A percentile compares a stretch with the other conserved stretches of the same genome.
phyloP scores from a whole-genome alignment of 345 rosid species.

The Citrus reticulata region DNA sequence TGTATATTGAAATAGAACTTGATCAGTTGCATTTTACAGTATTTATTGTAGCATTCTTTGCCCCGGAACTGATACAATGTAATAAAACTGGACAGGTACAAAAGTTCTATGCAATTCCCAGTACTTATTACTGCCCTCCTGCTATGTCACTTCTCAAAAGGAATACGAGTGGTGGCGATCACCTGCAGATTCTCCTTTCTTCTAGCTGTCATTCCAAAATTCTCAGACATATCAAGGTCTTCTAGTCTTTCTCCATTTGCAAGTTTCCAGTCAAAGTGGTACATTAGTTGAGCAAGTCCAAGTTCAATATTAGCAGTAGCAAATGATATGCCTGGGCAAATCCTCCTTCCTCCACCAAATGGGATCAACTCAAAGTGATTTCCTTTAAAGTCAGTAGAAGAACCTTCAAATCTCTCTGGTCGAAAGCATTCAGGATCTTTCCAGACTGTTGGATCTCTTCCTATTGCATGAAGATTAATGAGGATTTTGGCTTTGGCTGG shows the following conservation, averaged over 20 bases:
- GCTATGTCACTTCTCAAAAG: not conserved
- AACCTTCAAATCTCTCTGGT: slow-evolving; percentile 2
- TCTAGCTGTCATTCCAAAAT: not conserved
- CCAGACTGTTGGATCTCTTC: slow-evolving; percentile 26
- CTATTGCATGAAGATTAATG: slow-evolving; percentile 19
- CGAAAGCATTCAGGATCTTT: not conserved
- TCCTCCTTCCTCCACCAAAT: slow-evolving; percentile 15
- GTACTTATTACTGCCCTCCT: not conserved
- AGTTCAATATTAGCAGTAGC: slow-evolving; percentile 1
- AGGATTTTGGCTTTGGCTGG: slow-evolving; percentile 9
- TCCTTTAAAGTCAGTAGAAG: slow-evolving; percentile 7
- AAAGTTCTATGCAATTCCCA: not conserved
- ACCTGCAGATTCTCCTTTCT: not conserved
- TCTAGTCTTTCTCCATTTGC: not conserved
- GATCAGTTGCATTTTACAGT: not conserved
- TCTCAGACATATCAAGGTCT: slow-evolving; percentile 15
- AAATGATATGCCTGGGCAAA: slow-evolving; percentile 14
- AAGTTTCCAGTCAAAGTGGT: slow-evolving; percentile 13
- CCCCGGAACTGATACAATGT: not conserved
- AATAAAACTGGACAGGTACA: not conserved
- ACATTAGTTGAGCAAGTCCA: slow-evolving; percentile 5
- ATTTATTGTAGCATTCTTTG: not conserved
- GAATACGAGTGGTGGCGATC: not conserved
- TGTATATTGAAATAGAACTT: not conserved
- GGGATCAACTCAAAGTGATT: slow-evolving; percentile 4